A percentile compares a stretch with the other conserved stretches of the same genome.
Conservation (phyloP, 2,329 filamentous ascomycete species). For the Hypoxylon sp. region DNA sequence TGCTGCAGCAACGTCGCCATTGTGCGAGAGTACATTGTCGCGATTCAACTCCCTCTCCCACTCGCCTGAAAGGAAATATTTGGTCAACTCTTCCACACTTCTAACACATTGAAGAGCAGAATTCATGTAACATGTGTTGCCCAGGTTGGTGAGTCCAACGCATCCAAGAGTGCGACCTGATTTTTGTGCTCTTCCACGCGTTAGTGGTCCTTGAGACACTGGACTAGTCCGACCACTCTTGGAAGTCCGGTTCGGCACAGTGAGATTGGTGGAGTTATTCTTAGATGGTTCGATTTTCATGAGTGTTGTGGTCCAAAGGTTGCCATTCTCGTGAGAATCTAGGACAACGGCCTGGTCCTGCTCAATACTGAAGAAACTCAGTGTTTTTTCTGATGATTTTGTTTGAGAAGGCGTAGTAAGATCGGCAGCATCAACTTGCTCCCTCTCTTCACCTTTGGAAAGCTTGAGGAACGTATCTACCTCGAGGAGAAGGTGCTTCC, state of each 20-base stretch:
- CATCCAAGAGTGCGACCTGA: constrained; percentile 78
- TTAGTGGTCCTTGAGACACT: constrained; percentile 69
- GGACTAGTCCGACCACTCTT: constrained; percentile 78
- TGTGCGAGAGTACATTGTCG: constrained; percentile 85
- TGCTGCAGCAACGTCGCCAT: constrained; percentile 85
- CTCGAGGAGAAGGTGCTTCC: constrained; percentile 68
- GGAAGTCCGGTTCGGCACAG: constrained; percentile 54
- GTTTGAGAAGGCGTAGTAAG: constrained; percentile 81
- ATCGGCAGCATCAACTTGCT: constrained; percentile 73
- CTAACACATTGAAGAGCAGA: constrained; percentile 94
- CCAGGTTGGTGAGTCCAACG: constrained; percentile 87
- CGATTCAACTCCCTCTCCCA: constrained; percentile 86
- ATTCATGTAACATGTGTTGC: constrained; percentile 99
- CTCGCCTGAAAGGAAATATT: constrained; percentile 84
- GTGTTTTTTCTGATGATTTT: constrained; percentile 66
- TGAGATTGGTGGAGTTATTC: constrained; percentile 51
- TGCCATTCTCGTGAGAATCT: constrained; percentile 77
- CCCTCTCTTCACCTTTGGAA: constrained; percentile 71
- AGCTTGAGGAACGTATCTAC: constrained; percentile 72
- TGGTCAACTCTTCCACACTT: constrained; percentile 90
- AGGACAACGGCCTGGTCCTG: constrained; percentile 82
- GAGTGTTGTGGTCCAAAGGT: constrained; percentile 68
- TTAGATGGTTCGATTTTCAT: constrained; percentile 50
- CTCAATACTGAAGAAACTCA: constrained; percentile 75
- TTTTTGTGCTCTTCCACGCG: constrained; percentile 77